Conservation (phyloP, 2,329 filamentous ascomycete genomes). For the Xylariales sp. region DNA sequence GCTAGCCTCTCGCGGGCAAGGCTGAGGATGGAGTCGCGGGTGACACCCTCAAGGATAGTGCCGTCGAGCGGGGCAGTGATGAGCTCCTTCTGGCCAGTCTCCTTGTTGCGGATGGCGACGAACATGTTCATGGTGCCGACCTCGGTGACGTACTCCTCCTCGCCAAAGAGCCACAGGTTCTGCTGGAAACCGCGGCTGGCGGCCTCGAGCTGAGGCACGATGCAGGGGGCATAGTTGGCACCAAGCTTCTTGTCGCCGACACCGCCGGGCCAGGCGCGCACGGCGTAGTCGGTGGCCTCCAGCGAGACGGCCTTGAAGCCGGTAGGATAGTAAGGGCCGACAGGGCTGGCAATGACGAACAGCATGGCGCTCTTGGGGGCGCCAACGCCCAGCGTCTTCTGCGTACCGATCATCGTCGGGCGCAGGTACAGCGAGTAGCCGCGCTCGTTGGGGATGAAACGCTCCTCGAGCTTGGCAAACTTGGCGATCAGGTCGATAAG, state of each 20-base stretch:
- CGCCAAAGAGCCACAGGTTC: constrained; percentile 95
- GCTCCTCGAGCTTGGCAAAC: constrained; percentile 75
- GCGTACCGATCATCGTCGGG: constrained; percentile 95
- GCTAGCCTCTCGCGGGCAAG: constrained; percentile 79
- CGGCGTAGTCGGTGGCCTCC: constrained; percentile 93
- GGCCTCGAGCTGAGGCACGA: constrained; percentile 91
- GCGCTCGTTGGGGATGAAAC: constrained; percentile 81
- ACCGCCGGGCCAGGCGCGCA: constrained; percentile 95
- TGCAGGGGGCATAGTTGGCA: constrained; percentile 98
- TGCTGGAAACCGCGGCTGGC: constrained; percentile 92
- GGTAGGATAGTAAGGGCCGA: constrained; percentile 96
- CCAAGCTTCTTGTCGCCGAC: constrained; percentile 98
- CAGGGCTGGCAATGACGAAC: constrained; percentile 92
- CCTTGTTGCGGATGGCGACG: constrained; percentile 76
- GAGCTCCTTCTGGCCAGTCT: constrained; percentile 86
- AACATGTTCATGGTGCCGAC: constrained; percentile 99
- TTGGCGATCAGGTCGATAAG: constrained; percentile 78
- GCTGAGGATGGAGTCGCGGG: constrained; percentile 81
- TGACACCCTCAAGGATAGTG: constrained; percentile 93
- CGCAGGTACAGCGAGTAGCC: constrained; percentile 96
- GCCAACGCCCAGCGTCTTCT: constrained; percentile 87
- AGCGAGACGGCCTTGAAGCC: constrained; percentile 96
- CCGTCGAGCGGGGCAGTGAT: constrained; percentile 94
- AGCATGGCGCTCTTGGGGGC: constrained; percentile 89
- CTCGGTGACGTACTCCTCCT: constrained; percentile 94